Evolutionary conservation across 306 rosid species (phyloP).

Genomic region (Cicer yamashitae): DNA sequence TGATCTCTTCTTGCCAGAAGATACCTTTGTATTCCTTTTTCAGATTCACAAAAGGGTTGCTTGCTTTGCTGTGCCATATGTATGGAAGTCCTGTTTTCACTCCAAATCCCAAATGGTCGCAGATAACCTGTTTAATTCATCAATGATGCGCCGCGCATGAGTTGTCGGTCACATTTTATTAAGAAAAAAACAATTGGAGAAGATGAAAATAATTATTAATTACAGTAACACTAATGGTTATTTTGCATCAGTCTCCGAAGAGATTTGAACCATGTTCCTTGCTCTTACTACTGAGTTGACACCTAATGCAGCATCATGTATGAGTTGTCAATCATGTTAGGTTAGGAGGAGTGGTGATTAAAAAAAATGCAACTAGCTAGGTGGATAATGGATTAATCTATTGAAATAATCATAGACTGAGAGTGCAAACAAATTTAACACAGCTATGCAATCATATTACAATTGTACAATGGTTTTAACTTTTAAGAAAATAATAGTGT

Average conservation of each 20-base stretch:
- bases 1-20: constrained; percentile 90
- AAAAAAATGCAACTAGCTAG: background rate
- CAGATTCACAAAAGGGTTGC: constrained; percentile 90
- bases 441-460: no score
- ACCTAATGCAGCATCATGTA: no score
- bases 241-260: no score
- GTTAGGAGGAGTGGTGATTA: background rate
- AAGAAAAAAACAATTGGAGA: no score
- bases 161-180: background rate
- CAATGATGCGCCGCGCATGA: background rate
- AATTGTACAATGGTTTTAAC: no score
- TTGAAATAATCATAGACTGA: background rate
- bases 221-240: no score
- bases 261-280: no score
- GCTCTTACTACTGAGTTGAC: no score
- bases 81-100: constrained; percentile 92
- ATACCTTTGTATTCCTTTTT: constrained; percentile 90
- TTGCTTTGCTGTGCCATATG: constrained; percentile 98
- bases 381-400: background rate
- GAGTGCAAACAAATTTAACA: background rate
- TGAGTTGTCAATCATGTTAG: background rate
- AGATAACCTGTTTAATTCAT: constrained; percentile 64
- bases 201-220: no score
- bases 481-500: no score
- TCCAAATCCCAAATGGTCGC: constrained; percentile 83